These are phyloP conservation scores for Creolimax fragrantissima DNA, from an alignment of 78 protist species.

Conservation along the genomic window DNA sequence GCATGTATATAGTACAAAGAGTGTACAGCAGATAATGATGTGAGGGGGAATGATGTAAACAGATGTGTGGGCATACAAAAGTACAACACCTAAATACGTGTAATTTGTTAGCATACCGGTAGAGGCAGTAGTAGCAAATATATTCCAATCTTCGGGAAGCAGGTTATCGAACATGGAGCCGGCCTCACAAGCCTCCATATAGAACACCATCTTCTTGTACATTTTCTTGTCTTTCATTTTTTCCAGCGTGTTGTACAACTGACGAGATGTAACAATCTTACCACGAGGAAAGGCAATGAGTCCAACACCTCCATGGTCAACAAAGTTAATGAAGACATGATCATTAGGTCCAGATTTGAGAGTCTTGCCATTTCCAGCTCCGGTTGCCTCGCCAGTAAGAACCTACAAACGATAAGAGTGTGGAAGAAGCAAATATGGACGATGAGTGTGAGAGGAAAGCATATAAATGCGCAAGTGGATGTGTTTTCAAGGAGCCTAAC, in stretches of 20 bases:
- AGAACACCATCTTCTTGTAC: constrained; percentile 33
- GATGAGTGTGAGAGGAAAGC: not conserved
- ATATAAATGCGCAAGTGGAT: too few relatives aligned
- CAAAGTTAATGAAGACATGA: constrained; percentile 38
- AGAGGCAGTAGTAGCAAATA: constrained; percentile 29
- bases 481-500: too few relatives aligned
- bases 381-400: not conserved
- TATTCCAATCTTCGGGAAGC: not conserved
- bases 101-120: too few relatives aligned
- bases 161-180: constrained; percentile 36
- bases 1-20: too few relatives aligned
- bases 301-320: constrained; percentile 41
- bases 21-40: too few relatives aligned
- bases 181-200: constrained; percentile 47
- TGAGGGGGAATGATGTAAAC: too few relatives aligned
- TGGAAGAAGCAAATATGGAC: not conserved
- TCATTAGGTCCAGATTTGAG: constrained; percentile 23
- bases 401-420: not conserved
- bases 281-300: constrained; percentile 28
- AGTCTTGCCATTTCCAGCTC: constrained; percentile 23
- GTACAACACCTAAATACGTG: too few relatives aligned
- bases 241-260: not conserved
- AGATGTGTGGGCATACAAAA: too few relatives aligned
- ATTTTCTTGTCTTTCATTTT: constrained; percentile 14
- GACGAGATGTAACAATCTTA: not conserved